A percentile compares a stretch with the other conserved stretches of the same genome.
Conservation (phyloP, 352 stramenopile genomes). For the Albugo candida region DNA sequence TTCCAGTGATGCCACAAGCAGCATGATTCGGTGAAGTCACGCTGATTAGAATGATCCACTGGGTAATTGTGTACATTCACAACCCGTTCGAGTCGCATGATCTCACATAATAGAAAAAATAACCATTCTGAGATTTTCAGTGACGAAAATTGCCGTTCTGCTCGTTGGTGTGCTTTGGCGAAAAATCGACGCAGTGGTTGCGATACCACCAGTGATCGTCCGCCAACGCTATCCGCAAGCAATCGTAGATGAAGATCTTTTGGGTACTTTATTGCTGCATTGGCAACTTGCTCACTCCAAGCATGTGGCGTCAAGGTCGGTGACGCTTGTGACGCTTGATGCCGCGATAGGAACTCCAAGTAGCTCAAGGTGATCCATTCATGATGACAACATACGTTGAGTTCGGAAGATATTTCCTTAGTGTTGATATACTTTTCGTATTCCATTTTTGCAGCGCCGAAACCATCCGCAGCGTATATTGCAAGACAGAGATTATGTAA, state of each 20-base stretch:
- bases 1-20: conserved; percentile 52
- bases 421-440: conserved; percentile 9
- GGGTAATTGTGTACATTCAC: conserved; percentile 5
- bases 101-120: conserved; percentile 47
- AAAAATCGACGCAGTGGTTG: conserved; percentile 52
- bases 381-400: conserved; percentile 9
- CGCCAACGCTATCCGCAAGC: conserved; percentile 50
- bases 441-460: conserved; percentile 25
- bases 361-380: conserved; percentile 20
- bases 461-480: conserved; percentile 27
- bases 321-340: conserved; percentile 14
- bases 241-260: conserved; percentile 38
- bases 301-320: conserved; percentile 24
- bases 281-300: conserved; percentile 23
- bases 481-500: conserved; percentile 39
- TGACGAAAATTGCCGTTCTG: conserved; percentile 36
- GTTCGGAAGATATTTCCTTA: not conserved
- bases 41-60: not conserved
- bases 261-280: conserved; percentile 20
- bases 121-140: conserved; percentile 47
- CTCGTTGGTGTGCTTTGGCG: conserved; percentile 17
- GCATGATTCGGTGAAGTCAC: conserved; percentile 10
- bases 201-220: conserved; percentile 30
- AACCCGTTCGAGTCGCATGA: conserved; percentile 29
- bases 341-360: conserved; percentile 40